These are phyloP conservation scores for Solanum boliviense DNA, from an alignment of 257 asterid species.

Conservation along the genomic window DNA sequence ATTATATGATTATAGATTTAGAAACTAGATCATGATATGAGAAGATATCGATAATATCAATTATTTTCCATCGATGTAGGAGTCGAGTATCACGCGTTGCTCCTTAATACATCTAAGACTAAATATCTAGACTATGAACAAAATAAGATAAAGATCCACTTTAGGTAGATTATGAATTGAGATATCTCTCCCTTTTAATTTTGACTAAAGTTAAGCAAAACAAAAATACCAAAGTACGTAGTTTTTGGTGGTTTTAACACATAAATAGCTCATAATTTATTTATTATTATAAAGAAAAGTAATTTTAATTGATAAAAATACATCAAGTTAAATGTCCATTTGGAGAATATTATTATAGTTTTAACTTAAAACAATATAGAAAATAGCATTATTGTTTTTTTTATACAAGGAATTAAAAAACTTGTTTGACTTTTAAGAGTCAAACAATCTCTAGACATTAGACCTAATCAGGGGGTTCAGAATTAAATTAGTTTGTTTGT, in stretches of 20 bases:
- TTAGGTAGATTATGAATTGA: background rate
- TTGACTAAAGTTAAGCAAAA: background rate
- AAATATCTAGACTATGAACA: background rate
- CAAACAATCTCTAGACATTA: background rate
- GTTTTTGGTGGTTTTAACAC: background rate
- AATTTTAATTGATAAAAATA: background rate
- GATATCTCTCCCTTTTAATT: background rate
- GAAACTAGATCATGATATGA: background rate
- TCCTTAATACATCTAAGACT: background rate
- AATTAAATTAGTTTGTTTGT: background rate
- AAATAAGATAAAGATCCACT: background rate
- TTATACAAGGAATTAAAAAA: background rate
- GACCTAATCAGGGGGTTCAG: background rate
- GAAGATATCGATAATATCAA: background rate
- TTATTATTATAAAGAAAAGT: background rate
- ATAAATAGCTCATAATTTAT: background rate
- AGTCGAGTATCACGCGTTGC: background rate
- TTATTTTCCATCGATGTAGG: background rate
- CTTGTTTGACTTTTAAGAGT: background rate
- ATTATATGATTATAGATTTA: background rate
- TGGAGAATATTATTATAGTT: background rate
- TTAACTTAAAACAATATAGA: background rate
- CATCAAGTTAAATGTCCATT: background rate
- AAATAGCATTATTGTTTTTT: background rate
- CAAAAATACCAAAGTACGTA: background rate